Conservation (phyloP, 139 green algal genomes). For the Auxenochlorella pyrenoidosa region DNA sequence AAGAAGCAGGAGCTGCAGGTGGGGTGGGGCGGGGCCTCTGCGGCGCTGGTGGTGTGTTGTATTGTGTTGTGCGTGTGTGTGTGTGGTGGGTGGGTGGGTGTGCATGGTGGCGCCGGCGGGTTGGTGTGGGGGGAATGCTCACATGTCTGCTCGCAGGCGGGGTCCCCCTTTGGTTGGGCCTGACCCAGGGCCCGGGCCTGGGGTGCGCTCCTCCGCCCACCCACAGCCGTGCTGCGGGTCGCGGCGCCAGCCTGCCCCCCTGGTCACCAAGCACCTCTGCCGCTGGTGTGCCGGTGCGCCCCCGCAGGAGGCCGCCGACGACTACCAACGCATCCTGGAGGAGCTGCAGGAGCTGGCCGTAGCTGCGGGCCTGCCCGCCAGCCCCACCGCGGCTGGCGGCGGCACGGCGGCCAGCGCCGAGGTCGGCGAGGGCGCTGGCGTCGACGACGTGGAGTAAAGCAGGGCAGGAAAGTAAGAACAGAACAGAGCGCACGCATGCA, state of each 20-base stretch:
- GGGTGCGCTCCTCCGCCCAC: too few relatives aligned
- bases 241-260: too few relatives aligned
- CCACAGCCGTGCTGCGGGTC: too few relatives aligned
- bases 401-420: not conserved
- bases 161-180: too few relatives aligned
- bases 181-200: too few relatives aligned
- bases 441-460: not conserved
- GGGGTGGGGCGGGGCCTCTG: not conserved
- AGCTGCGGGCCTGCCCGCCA: not conserved
- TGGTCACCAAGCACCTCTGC: too few relatives aligned
- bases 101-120: too few relatives aligned
- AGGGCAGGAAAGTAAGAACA: too few relatives aligned
- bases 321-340: conserved; percentile 17
- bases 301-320: conserved; percentile 4
- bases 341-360: conserved; percentile 5
- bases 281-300: not conserved
- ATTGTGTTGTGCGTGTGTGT: not conserved
- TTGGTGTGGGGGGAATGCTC: too few relatives aligned
- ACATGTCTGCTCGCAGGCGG: too few relatives aligned
- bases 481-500: too few relatives aligned
- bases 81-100: not conserved
- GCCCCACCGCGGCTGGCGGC: not conserved
- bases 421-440: not conserved
- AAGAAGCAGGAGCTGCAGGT: conserved; percentile 9
- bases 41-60: not conserved